Percentiles rank a stretch among this genome's conserved stretches.
Evolutionary conservation across 139 green algal species (phyloP).

Genomic region (Pseudopediastrum boryanum): DNA sequence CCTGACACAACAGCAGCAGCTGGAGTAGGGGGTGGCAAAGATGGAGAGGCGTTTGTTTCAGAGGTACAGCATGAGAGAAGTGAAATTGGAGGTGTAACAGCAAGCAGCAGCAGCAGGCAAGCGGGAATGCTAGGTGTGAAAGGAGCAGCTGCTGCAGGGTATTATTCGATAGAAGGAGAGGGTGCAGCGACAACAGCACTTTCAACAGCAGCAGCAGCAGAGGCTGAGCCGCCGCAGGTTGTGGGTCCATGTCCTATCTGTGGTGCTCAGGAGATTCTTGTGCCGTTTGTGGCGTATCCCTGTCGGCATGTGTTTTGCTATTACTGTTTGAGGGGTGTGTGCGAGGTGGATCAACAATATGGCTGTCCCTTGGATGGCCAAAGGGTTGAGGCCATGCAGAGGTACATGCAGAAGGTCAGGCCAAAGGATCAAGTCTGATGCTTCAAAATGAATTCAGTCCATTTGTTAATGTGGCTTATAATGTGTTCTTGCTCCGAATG

Average conservation of each 20-base stretch:
- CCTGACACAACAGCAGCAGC: neutral
- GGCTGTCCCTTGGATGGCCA: slow-evolving; percentile 47
- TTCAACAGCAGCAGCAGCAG: slow-evolving; percentile 31
- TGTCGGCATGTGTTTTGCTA: slow-evolving; percentile 91
- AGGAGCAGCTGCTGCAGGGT: too few species aligned
- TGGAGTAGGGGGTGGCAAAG: too few species aligned
- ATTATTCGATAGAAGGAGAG: too few species aligned
- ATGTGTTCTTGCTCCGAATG: too few species aligned
- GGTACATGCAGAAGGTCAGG: too few species aligned
- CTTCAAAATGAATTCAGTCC: too few species aligned
- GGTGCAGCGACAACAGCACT: neutral
- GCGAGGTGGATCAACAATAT: slow-evolving; percentile 49
- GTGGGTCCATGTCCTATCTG: slow-evolving; percentile 60
- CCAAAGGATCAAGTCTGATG: too few species aligned
- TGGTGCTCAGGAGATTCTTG: slow-evolving; percentile 47
- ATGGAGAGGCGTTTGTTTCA: too few species aligned
- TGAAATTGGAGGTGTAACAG: neutral
- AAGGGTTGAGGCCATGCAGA: slow-evolving; percentile 40
- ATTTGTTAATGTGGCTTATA: too few species aligned
- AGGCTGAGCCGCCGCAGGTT: neutral
- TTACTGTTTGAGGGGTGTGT: slow-evolving; percentile 79
- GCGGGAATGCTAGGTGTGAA: too few species aligned
- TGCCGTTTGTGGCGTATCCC: slow-evolving; percentile 72
- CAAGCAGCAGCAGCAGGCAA: slow-evolving; percentile 12
- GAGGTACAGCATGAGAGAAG: too few species aligned